A percentile compares a stretch with the other conserved stretches of the same genome.
Evolutionary conservation across 768 basidiomycete species (phyloP).

Genomic region (Hypholoma sublateritium): DNA sequence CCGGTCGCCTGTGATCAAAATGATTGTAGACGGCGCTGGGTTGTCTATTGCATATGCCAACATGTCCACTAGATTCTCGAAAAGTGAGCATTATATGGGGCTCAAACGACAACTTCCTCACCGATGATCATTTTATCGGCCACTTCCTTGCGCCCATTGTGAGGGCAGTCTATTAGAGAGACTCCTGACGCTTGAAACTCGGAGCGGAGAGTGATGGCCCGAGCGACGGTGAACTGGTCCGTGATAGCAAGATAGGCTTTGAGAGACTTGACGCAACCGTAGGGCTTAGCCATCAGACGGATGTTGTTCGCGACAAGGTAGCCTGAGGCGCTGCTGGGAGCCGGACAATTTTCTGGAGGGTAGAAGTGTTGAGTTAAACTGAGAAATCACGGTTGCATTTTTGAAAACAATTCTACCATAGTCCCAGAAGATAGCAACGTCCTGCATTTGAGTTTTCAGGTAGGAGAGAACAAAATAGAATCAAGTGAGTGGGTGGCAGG

Average conservation of each 20-base stretch:
- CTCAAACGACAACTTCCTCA: slow-evolving; percentile 15
- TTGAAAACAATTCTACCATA: slow-evolving; percentile 29
- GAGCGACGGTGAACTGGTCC: slow-evolving; percentile 18
- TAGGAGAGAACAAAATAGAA: neutral
- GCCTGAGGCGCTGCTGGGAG: slow-evolving; percentile 24
- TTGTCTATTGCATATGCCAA: slow-evolving; percentile 38
- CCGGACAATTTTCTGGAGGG: slow-evolving; percentile 29
- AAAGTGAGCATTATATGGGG: slow-evolving; percentile 2
- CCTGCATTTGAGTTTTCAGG: slow-evolving; percentile 10
- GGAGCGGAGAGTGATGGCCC: slow-evolving; percentile 17
- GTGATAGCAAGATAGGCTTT: slow-evolving; percentile 31
- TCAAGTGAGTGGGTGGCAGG: neutral
- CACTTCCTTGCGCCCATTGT: slow-evolving; percentile 36
- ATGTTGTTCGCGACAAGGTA: slow-evolving; percentile 28
- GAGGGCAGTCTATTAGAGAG: slow-evolving; percentile 39
- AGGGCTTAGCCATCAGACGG: slow-evolving; percentile 22
- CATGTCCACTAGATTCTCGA: slow-evolving; percentile 22
- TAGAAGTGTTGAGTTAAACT: neutral
- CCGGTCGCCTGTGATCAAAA: slow-evolving; percentile 47
- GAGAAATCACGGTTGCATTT: neutral
- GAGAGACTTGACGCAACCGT: slow-evolving; percentile 30
- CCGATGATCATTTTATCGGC: slow-evolving; percentile 55
- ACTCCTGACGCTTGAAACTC: slow-evolving; percentile 49
- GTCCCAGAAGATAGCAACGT: slow-evolving; percentile 43
- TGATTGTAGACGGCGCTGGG: slow-evolving; percentile 40